These are phyloP conservation scores for Magnusiomyces clavatus DNA, from an alignment of 1,139 yeast genomes.

Conservation along the genomic window DNA sequence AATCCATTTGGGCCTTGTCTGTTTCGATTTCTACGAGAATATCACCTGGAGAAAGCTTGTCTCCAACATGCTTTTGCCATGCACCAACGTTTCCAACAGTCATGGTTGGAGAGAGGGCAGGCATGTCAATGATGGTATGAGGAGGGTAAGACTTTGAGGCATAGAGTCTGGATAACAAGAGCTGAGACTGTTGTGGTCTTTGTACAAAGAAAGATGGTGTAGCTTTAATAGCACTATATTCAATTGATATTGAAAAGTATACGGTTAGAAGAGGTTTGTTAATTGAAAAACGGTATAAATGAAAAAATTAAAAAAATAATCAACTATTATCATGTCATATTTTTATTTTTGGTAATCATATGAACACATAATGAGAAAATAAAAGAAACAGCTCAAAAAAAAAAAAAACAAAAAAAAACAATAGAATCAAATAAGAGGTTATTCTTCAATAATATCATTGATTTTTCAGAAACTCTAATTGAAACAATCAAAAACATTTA, in stretches of 20 bases:
- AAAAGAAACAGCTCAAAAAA: too few relatives aligned
- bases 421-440: too few relatives aligned
- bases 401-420: too few relatives aligned
- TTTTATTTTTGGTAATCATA: too few relatives aligned
- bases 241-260: conserved; percentile 3
- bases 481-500: too few relatives aligned
- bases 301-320: neutral
- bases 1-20: conserved; percentile 98
- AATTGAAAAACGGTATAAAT: neutral
- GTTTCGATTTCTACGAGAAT: conserved; percentile 96
- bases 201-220: neutral
- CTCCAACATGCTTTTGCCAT: conserved; percentile 89
- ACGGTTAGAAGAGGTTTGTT: neutral
- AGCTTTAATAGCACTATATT: neutral
- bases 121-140: conserved; percentile 74
- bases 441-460: too few relatives aligned
- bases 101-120: conserved; percentile 97
- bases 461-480: too few relatives aligned
- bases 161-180: conserved; percentile 31
- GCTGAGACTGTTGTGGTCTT: conserved; percentile 13
- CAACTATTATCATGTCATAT: neutral
- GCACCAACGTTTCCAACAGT: conserved; percentile 85
- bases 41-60: conserved; percentile 81
- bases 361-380: too few relatives aligned
- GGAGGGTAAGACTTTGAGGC: conserved; percentile 39